Percentiles rank a stretch among this genome's conserved stretches.
Evolutionary conservation across 495 filamentous ascomycete species (phyloP).

Genomic region (Podospora comata): DNA sequence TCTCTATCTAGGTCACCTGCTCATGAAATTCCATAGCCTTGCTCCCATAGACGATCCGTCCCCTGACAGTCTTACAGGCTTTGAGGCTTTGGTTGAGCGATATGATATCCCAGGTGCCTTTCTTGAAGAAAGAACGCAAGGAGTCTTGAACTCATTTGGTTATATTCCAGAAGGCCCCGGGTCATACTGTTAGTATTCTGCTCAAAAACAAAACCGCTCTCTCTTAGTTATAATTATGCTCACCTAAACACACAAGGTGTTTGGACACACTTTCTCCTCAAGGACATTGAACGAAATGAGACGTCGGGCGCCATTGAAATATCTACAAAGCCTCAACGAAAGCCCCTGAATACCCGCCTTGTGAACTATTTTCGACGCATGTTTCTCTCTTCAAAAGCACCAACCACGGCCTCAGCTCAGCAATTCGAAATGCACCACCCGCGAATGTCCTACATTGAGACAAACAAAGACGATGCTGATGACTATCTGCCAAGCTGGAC

Average conservation of each 20-base stretch:
- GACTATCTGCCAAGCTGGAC: constrained; percentile 2
- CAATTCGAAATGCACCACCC: neutral
- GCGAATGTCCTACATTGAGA: neutral
- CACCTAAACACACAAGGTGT: neutral
- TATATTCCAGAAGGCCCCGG: neutral
- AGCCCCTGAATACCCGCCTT: neutral
- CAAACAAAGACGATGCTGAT: neutral
- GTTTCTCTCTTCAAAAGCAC: neutral
- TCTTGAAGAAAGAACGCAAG: neutral
- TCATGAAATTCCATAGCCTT: neutral
- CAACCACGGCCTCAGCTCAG: neutral
- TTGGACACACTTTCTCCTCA: constrained; percentile 3
- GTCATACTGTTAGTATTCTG: neutral
- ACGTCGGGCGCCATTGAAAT: neutral
- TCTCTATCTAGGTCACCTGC: neutral
- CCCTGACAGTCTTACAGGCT: neutral
- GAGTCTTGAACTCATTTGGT: neutral
- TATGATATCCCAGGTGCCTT: constrained; percentile 1
- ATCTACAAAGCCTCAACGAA: neutral
- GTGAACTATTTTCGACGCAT: neutral
- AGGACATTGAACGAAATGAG: neutral
- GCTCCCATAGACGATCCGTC: neutral
- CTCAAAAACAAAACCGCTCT: no score
- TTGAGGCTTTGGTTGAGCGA: constrained; percentile 1
- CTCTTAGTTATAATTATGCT: neutral